Base-by-base conservation (phyloP, 1,284 basidiomycete species). In the Sparassis latifolia region DNA sequence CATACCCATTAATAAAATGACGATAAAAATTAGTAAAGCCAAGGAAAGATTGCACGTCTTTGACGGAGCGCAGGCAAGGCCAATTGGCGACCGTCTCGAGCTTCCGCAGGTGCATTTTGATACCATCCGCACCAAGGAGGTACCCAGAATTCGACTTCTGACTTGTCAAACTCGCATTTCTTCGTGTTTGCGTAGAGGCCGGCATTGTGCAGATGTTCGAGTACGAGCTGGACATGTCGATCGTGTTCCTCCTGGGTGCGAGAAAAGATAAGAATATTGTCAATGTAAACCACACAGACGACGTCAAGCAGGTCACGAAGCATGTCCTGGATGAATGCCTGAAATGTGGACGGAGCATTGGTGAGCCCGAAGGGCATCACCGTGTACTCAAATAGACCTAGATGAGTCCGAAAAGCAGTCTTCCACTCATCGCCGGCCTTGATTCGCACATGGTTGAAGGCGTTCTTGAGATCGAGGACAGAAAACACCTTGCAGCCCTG, bases 81-180 rank as follows among this genome's bases (percentile, higher is more conserved):
- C 75, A 79, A 4, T 62, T 49, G 1, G 43, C 27, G 40, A 78
- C 65, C 1, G 63, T 59, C 2, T 62, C 31, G 0, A 79, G 51
- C 56, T 79, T 79, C 1, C 48, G 54, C 0, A 61, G 57, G 48
- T 73, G 66, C 73, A 78, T 76, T 0, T 40, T 31, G 10, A 78
- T 54, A 4, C 65, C 61, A 2, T 66, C 51, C 0, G 55, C 10
- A 0, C 46, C 46, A 30, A 79, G 58, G 33, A 74, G 55, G 51
- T 69, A 69, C 0, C 76, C 73, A 0, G 59, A 71, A 79, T 30
- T 72, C 65, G 9, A 71, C 63, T 31, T 64, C 33, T 1, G 56
- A 42, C 4, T 49, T 42, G 49, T 65, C 44, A 52, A 76, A 76
- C 0, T 60, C 48, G 39, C 72, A 76, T 45, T 77, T 76, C 39